phyloP scores from a whole-genome alignment of 805 yeast genomes.

The Phaffomyces antillensis region DNA sequence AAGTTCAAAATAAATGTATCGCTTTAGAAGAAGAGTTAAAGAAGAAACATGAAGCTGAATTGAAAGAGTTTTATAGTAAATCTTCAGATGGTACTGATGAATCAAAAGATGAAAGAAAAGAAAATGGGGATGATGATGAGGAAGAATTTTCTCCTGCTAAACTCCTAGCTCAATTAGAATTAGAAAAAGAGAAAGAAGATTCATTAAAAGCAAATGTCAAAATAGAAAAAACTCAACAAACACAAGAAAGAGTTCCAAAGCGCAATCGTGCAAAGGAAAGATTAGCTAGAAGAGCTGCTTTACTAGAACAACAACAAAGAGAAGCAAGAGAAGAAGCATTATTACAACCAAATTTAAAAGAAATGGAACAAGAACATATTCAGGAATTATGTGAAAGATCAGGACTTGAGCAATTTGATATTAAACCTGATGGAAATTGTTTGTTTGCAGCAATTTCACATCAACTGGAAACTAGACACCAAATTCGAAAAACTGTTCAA shows the following conservation, averaged over 20 bases:
- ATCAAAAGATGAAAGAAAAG: constrained; percentile 35
- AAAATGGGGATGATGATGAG: constrained; percentile 31
- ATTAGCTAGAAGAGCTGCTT: constrained; percentile 68
- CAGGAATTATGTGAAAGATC: constrained; percentile 41
- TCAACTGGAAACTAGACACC: constrained; percentile 56
- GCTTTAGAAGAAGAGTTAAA: constrained; percentile 52
- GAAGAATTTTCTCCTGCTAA: constrained; percentile 61
- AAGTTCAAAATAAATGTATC: constrained; percentile 51
- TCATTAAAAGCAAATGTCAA: constrained; percentile 11
- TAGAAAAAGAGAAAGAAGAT: constrained; percentile 26
- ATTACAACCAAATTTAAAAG: constrained; percentile 55
- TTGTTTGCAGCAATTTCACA: constrained; percentile 80
- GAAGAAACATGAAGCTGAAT: constrained; percentile 50
- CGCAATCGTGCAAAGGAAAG: constrained; percentile 84
- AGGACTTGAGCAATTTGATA: constrained; percentile 54
- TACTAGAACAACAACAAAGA: constrained; percentile 49
- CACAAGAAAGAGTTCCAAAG: constrained; percentile 34
- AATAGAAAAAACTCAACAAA: constrained; percentile 12
- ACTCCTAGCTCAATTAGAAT: constrained; percentile 51
- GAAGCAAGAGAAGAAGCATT: constrained; percentile 71
- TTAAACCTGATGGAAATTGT: constrained; percentile 92
- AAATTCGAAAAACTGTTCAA: constrained; percentile 29
- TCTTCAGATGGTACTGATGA: constrained; percentile 30
- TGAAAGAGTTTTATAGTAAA: constrained; percentile 16
- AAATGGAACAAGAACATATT: constrained; percentile 65